Evolutionary conservation across 2,329 filamentous ascomycete species (phyloP).

Genomic region (Aspergillus sp.): DNA sequence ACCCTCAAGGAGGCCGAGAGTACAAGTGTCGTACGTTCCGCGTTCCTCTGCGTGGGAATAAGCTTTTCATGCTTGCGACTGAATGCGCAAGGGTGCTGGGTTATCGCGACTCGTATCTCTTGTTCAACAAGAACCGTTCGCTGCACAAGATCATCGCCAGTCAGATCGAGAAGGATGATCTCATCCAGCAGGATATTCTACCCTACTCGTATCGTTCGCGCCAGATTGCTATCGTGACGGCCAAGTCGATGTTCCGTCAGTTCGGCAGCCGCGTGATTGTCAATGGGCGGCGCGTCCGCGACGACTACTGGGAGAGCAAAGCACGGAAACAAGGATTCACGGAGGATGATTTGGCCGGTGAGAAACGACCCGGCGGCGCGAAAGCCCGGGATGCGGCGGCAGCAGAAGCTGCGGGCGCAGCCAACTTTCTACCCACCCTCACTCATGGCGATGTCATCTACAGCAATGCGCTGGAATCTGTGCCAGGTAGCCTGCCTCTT

Average conservation of each 20-base stretch:
- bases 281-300: conserved; percentile 84
- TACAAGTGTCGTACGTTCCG: conserved; percentile 93
- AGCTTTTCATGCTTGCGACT: conserved; percentile 97
- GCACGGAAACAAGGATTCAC: conserved; percentile 97
- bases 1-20: conserved; percentile 77
- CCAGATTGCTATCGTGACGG: conserved; percentile 97
- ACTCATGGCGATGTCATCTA: conserved; percentile 87
- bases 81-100: conserved; percentile 92
- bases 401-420: conserved; percentile 64
- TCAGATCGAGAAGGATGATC: conserved; percentile 92
- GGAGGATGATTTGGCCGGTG: conserved; percentile 90
- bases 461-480: conserved; percentile 70
- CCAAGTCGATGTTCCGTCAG: conserved; percentile 96
- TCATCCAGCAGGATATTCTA: conserved; percentile 91
- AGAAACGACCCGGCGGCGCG: conserved; percentile 89
- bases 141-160: conserved; percentile 97
- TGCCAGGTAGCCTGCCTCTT: conserved; percentile 69
- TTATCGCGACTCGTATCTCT: conserved; percentile 94
- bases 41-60: conserved; percentile 85
- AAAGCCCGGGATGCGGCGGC: conserved; percentile 83
- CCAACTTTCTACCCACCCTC: conserved; percentile 60
- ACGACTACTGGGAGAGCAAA: conserved; percentile 99
- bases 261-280: conserved; percentile 94
- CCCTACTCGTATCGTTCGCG: conserved; percentile 98
- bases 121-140: conserved; percentile 98